Evolutionary conservation across 306 rosid species (phyloP).

Genomic region (Delonix regia): DNA sequence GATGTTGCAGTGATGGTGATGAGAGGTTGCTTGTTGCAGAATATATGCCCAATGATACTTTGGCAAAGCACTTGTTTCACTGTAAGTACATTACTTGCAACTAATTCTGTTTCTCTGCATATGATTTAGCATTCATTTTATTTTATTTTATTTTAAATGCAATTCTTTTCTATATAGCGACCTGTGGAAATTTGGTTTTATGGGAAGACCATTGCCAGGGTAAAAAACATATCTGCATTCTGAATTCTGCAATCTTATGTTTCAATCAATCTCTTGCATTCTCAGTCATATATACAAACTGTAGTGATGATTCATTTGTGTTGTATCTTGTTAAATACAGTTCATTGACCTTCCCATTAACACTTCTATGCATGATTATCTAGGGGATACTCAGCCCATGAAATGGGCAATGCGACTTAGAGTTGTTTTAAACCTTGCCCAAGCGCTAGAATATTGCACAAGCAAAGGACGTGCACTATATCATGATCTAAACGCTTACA

Average conservation of each 20-base stretch:
- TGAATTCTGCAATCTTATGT: slow-evolving; percentile 1
- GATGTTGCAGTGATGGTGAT: slow-evolving; percentile 90
- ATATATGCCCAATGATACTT: slow-evolving; percentile 87
- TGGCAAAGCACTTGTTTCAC: slow-evolving; percentile 96
- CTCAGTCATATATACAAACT: slow-evolving; percentile 7
- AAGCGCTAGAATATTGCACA: slow-evolving; percentile 96
- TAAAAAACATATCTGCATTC: background rate
- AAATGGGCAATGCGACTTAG: slow-evolving; percentile 95
- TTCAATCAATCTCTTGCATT: background rate
- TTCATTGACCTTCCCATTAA: slow-evolving; percentile 23
- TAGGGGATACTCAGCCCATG: slow-evolving; percentile 97
- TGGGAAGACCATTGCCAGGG: background rate
- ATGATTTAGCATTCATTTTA: slow-evolving; percentile 14
- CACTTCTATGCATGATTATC: slow-evolving; percentile 33
- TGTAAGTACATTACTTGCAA: slow-evolving; percentile 58
- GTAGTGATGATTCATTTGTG: slow-evolving; percentile 26
- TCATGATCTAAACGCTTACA: slow-evolving; percentile 94
- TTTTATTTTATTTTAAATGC: slow-evolving; percentile 13
- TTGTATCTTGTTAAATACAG: slow-evolving; percentile 17
- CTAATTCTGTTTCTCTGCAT: slow-evolving; percentile 32
- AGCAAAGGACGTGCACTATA: slow-evolving; percentile 88
- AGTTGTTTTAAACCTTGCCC: slow-evolving; percentile 90
- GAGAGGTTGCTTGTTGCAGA: slow-evolving; percentile 96
- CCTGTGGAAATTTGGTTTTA: background rate
- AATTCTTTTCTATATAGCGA: slow-evolving; percentile 14